Conservation (phyloP, 192 early-diverging fungal genomes). For the Backusella liffmaniae region DNA sequence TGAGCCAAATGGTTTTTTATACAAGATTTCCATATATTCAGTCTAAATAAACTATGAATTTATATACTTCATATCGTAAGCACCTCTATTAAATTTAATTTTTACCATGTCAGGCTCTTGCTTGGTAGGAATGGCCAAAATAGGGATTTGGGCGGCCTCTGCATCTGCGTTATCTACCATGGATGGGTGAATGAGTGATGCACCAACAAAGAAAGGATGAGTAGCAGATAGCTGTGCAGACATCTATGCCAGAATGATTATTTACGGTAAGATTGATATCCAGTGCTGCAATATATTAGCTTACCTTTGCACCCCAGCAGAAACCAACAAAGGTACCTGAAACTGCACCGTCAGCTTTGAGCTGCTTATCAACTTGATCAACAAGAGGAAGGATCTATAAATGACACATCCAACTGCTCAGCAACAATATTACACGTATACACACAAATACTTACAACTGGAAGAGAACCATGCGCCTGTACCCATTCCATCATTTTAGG, state of each 20-base stretch:
- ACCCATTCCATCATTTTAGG: conserved; percentile 40
- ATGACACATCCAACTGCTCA: background rate
- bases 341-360: conserved; percentile 44
- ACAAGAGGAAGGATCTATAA: background rate
- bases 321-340: conserved; percentile 59
- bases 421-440: background rate
- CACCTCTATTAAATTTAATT: background rate
- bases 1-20: conserved; percentile 46
- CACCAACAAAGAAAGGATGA: conserved; percentile 44
- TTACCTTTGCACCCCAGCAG: conserved; percentile 68
- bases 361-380: conserved; percentile 19
- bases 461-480: background rate
- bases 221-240: conserved; percentile 44
- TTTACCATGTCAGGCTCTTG: conserved; percentile 54
- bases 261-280: background rate
- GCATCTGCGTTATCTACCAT: conserved; percentile 47
- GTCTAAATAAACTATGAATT: background rate
- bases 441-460: background rate
- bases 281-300: no score
- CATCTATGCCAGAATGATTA: conserved; percentile 26
- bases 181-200: conserved; percentile 65
- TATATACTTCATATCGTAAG: background rate
- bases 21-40: conserved; percentile 36
- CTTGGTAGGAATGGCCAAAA: conserved; percentile 62
- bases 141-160: conserved; percentile 51